Evolutionary conservation across 805 yeast genomes (phyloP).

Genomic region (Metschnikowia koreensis): DNA sequence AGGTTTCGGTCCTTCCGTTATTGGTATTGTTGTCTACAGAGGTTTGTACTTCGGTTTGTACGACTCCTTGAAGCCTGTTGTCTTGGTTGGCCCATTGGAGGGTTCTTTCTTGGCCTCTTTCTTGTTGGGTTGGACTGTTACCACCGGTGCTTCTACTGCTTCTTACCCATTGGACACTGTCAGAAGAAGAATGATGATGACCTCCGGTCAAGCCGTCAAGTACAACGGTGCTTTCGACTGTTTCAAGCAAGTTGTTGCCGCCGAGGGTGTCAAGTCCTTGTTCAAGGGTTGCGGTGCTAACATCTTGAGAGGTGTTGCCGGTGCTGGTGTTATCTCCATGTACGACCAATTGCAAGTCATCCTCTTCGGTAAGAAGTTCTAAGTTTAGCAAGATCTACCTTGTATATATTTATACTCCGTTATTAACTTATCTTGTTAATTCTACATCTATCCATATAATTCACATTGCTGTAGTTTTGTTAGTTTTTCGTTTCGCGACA

Average conservation of each 20-base stretch:
- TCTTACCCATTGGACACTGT: constrained; percentile 99
- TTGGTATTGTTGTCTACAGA: constrained; percentile 98
- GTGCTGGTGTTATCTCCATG: constrained; percentile 98
- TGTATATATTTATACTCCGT: constrained; percentile 20
- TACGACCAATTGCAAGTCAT: constrained; percentile 96
- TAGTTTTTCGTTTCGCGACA: too few relatives aligned
- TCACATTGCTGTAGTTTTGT: not conserved
- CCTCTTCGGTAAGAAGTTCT: constrained; percentile 93
- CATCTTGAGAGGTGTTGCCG: constrained; percentile 99
- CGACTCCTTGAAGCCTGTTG: constrained; percentile 94
- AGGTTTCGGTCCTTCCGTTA: constrained; percentile 98
- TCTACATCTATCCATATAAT: constrained; percentile 2
- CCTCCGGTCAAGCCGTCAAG: constrained; percentile 98
- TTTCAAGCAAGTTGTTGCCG: constrained; percentile 87
- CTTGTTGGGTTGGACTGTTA: constrained; percentile 96
- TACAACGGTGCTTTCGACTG: constrained; percentile 94
- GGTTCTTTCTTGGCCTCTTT: constrained; percentile 94
- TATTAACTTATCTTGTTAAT: constrained; percentile 16
- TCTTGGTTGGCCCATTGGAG: constrained; percentile 90
- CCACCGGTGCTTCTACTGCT: constrained; percentile 98
- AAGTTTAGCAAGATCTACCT: constrained; percentile 17
- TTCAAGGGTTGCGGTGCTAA: constrained; percentile 99
- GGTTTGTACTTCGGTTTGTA: constrained; percentile 98
- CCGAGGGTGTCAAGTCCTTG: constrained; percentile 90
- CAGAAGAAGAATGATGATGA: constrained; percentile 99